Percentiles rank a stretch among this genome's conserved stretches.
phyloP scores from a whole-genome alignment of 2,329 filamentous ascomycete genomes.

The Sclerotinia trifoliorum region DNA sequence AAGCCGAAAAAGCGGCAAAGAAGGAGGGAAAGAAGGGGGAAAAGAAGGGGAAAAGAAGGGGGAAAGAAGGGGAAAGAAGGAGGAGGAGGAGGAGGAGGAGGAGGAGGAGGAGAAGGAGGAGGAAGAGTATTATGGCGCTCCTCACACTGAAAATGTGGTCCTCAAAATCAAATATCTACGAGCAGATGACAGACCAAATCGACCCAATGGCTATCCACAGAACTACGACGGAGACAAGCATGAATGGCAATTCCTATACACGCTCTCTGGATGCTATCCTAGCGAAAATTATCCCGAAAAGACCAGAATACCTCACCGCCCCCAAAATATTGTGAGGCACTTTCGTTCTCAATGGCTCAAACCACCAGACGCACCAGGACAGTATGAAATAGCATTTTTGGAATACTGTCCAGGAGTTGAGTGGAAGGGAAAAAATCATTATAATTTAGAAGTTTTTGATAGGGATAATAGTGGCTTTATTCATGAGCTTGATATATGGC shows the following conservation, averaged over 20 bases:
- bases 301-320: neutral
- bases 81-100: too few relatives aligned
- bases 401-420: constrained; percentile 8
- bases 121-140: neutral
- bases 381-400: neutral
- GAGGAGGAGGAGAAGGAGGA: too few relatives aligned
- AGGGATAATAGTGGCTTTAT: accelerated
- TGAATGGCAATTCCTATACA: neutral
- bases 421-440: neutral
- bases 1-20: too few relatives aligned
- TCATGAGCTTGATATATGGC: constrained; percentile 11
- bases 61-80: too few relatives aligned
- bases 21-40: too few relatives aligned
- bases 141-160: neutral
- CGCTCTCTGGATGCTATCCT: neutral
- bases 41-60: too few relatives aligned
- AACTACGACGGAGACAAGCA: accelerated
- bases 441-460: neutral
- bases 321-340: neutral
- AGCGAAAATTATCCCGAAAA: neutral
- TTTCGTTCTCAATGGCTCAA: neutral
- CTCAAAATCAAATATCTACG: neutral
- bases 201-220: neutral
- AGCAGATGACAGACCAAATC: neutral
- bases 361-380: too few relatives aligned